These are phyloP conservation scores for Pelargonium fulgidum DNA, from an alignment of 441 rosid species.

Conservation along the genomic window DNA sequence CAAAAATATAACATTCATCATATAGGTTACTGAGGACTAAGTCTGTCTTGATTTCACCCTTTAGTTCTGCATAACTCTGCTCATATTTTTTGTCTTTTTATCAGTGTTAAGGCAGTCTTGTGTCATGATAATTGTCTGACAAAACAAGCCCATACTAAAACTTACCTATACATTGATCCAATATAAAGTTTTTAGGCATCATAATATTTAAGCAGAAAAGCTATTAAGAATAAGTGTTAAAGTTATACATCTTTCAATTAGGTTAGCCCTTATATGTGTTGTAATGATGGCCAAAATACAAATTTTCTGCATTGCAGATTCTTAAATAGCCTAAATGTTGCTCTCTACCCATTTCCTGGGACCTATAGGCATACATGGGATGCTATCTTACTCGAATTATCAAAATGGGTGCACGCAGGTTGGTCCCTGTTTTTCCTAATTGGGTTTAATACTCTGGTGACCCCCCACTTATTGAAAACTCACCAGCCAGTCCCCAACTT, in stretches of 20 bases:
- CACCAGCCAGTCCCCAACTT: too few species aligned
- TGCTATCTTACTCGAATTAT: not conserved
- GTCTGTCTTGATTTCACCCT: not conserved
- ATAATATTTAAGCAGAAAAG: not conserved
- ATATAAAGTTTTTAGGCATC: not conserved
- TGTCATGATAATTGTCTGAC: not conserved
- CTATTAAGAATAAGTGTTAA: not conserved
- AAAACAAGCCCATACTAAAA: not conserved
- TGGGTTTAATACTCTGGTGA: too few species aligned
- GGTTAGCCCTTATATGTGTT: not conserved
- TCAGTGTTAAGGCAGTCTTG: not conserved
- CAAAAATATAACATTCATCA: not conserved
- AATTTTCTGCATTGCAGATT: not conserved
- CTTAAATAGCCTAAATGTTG: too few species aligned
- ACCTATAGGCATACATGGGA: not conserved
- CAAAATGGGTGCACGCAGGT: not conserved
- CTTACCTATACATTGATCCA: not conserved
- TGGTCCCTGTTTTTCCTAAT: not conserved
- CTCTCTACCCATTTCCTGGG: not conserved
- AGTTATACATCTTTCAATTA: not conserved
- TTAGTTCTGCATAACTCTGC: not conserved
- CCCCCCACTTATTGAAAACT: too few species aligned
- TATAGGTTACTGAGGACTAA: not conserved
- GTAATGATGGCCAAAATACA: not conserved
- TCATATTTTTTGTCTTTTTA: not conserved